These are phyloP conservation scores for Hericium coralloides DNA, from an alignment of 768 basidiomycete genomes.

Conservation along the genomic window DNA sequence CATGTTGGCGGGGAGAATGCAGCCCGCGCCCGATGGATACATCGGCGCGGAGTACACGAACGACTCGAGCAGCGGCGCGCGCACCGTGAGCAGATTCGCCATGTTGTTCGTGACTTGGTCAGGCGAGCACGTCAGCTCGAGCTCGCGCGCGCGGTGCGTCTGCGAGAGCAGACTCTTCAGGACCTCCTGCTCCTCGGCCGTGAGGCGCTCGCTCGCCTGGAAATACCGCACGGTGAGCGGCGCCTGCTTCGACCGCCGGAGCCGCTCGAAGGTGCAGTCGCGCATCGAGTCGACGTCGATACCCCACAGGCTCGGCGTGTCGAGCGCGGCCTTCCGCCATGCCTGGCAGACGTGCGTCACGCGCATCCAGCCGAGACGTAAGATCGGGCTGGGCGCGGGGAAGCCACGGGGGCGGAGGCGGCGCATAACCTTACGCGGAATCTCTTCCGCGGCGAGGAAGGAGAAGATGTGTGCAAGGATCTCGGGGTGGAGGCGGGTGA, in stretches of 20 bases:
- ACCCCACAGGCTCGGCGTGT: neutral
- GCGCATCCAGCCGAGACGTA: neutral
- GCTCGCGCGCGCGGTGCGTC: neutral
- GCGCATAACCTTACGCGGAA: neutral
- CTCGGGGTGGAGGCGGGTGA: neutral
- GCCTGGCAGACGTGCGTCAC: neutral
- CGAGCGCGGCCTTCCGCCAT: neutral
- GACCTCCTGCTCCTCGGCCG: neutral
- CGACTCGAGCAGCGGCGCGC: neutral
- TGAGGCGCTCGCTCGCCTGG: neutral
- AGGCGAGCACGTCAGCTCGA: neutral
- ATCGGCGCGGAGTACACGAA: neutral
- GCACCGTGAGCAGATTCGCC: neutral
- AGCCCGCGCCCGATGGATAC: neutral
- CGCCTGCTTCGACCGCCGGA: neutral
- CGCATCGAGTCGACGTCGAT: neutral
- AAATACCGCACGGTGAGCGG: neutral
- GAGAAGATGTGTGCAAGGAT: neutral
- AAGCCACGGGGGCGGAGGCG: neutral
- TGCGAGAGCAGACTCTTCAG: neutral
- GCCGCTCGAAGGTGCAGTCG: neutral
- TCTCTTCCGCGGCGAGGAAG: neutral
- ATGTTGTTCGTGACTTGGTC: neutral
- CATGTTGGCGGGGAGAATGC: neutral
- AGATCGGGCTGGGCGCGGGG: neutral